phyloP scores from a whole-genome alignment of 1,284 basidiomycete species.

The Schizopora paradoxa region DNA sequence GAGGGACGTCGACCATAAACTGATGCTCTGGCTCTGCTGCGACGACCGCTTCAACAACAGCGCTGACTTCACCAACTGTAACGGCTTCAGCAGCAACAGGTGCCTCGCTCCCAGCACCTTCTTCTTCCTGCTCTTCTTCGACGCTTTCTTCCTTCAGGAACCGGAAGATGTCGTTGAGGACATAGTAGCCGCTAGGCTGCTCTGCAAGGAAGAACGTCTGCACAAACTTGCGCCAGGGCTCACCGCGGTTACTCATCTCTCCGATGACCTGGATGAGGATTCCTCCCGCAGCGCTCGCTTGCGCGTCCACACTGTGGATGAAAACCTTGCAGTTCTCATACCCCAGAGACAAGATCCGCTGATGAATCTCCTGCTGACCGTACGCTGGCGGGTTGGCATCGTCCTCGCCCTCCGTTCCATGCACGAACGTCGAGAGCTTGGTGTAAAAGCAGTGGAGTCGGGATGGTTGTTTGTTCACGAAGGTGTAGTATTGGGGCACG shows the following conservation, averaged over 20 bases:
- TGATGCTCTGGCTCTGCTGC: constrained; percentile 13
- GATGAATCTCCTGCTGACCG: constrained; percentile 83
- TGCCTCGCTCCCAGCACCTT: constrained; percentile 19
- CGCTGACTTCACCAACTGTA: constrained; percentile 36
- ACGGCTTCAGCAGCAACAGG: constrained; percentile 18
- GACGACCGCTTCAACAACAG: constrained; percentile 23
- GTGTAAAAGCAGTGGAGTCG: constrained; percentile 99
- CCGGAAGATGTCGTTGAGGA: constrained; percentile 99
- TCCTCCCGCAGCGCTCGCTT: constrained; percentile 89
- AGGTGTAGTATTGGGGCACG: constrained; percentile 95
- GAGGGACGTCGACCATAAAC: constrained; percentile 20
- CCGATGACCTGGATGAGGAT: constrained; percentile 99
- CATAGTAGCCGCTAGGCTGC: constrained; percentile 98
- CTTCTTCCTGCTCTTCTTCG: constrained; percentile 63
- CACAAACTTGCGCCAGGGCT: constrained; percentile 96
- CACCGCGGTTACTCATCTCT: constrained; percentile 91
- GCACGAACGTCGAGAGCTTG: constrained; percentile 94
- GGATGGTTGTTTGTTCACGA: constrained; percentile 95
- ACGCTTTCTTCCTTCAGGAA: constrained; percentile 95
- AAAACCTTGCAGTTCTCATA: constrained; percentile 98
- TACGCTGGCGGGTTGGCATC: background rate
- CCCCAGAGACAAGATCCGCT: constrained; percentile 89
- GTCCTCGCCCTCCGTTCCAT: constrained; percentile 95
- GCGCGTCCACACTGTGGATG: constrained; percentile 92
- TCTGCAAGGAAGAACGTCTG: constrained; percentile 99